phyloP scores from a whole-genome alignment of 306 rosid species.

The Gastrolobium bilobum region DNA sequence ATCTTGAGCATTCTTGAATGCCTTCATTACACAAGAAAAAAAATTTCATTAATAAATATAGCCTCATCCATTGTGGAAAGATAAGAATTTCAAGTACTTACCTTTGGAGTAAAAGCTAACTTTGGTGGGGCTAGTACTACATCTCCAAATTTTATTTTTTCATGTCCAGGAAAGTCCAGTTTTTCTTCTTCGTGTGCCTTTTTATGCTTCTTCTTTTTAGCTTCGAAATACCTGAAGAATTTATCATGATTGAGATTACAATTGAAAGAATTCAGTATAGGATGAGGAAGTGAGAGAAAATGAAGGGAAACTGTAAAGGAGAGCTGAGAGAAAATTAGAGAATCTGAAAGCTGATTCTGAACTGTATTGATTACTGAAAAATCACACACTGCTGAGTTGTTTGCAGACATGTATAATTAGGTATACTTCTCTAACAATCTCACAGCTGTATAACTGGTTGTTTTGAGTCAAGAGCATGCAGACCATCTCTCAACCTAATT shows the following conservation, averaged over 20 bases:
- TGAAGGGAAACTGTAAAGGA: too few species aligned
- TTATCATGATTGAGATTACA: constrained; percentile 34
- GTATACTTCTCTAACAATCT: too few species aligned
- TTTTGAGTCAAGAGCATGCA: too few species aligned
- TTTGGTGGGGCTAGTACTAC: constrained; percentile 94
- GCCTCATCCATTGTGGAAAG: constrained; percentile 21
- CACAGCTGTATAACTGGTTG: too few species aligned
- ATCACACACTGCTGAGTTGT: too few species aligned
- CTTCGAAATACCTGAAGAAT: constrained; percentile 71
- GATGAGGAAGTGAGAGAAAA: too few species aligned
- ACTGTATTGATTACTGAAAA: too few species aligned
- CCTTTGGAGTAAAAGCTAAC: constrained; percentile 73
- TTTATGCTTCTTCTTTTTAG: constrained; percentile 75
- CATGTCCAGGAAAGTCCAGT: constrained; percentile 74
- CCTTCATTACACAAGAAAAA: constrained; percentile 59
- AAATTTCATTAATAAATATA: constrained; percentile 20
- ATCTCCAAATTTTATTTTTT: constrained; percentile 86
- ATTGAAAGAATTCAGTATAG: too few species aligned
- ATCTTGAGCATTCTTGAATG: constrained; percentile 65
- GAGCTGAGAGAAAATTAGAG: too few species aligned
- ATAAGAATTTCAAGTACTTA: constrained; percentile 46
- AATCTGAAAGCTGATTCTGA: too few species aligned
- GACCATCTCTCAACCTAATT: too few species aligned
- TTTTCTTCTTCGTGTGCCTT: constrained; percentile 57
- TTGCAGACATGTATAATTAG: too few species aligned